phyloP scores from a whole-genome alignment of 2,329 filamentous ascomycete species.

The Aspergillus unguis region DNA sequence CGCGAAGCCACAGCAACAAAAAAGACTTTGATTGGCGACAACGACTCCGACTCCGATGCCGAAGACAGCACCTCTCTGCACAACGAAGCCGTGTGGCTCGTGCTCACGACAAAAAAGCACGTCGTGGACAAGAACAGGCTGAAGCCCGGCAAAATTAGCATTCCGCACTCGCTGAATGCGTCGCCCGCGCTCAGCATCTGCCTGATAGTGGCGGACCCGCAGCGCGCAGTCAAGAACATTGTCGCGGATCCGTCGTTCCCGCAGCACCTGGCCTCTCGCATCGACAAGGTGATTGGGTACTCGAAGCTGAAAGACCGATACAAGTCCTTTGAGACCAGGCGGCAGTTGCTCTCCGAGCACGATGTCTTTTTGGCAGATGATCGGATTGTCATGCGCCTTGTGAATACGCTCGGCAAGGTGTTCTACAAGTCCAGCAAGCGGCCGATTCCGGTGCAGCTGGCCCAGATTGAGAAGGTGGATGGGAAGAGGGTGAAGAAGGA shows the following conservation, averaged over 20 bases:
- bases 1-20: slow-evolving; percentile 50
- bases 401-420: slow-evolving; percentile 78
- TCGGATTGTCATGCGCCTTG: slow-evolving; percentile 69
- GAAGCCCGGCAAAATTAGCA: slow-evolving; percentile 76
- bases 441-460: slow-evolving; percentile 76
- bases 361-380: slow-evolving; percentile 94
- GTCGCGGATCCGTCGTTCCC: slow-evolving; percentile 72
- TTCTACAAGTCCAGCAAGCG: slow-evolving; percentile 90
- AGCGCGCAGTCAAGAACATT: slow-evolving; percentile 87
- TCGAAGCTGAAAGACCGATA: slow-evolving; percentile 86
- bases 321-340: slow-evolving; percentile 80
- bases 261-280: slow-evolving; percentile 60
- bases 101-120: slow-evolving; percentile 64
- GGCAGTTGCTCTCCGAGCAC: slow-evolving; percentile 79
- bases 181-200: slow-evolving; percentile 69
- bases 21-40: slow-evolving; percentile 52
- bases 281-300: slow-evolving; percentile 75
- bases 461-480: slow-evolving; percentile 60
- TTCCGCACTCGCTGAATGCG: slow-evolving; percentile 73
- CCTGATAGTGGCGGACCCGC: slow-evolving; percentile 77
- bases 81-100: slow-evolving; percentile 58
- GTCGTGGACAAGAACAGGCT: slow-evolving; percentile 70
- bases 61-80: slow-evolving; percentile 41
- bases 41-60: slow-evolving; percentile 45
- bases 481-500: slow-evolving; percentile 59